A percentile compares a stretch with the other conserved stretches of the same genome.
phyloP scores from a whole-genome alignment of 202 grass and related monocot genomes.

The Carex sylvatica region DNA sequence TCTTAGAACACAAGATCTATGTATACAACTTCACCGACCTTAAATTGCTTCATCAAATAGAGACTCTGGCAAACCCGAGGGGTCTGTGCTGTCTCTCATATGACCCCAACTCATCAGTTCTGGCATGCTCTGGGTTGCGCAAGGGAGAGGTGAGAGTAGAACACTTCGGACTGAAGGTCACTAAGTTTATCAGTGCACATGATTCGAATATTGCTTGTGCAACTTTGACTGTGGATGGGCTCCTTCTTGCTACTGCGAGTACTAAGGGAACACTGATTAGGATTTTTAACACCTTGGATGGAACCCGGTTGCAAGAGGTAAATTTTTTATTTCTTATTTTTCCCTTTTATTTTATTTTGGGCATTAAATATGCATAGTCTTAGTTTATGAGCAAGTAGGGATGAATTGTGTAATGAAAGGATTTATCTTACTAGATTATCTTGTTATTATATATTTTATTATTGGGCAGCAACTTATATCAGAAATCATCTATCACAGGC shows the following conservation, averaged over 20 bases:
- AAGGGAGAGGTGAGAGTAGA: conserved; percentile 51
- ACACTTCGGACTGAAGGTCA: conserved; percentile 31
- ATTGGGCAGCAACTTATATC: not conserved
- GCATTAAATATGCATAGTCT: not conserved
- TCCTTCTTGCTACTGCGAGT: conserved; percentile 64
- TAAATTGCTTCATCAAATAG: conserved; percentile 90
- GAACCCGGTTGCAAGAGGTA: conserved; percentile 68
- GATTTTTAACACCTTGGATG: conserved; percentile 94
- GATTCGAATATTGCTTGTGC: conserved; percentile 55
- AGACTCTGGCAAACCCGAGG: conserved; percentile 70
- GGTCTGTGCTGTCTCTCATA: conserved; percentile 92
- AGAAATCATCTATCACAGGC: not conserved
- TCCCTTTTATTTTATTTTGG: not conserved
- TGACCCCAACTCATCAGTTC: conserved; percentile 76
- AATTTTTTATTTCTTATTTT: not conserved
- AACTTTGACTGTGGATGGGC: conserved; percentile 59
- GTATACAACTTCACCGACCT: conserved; percentile 78
- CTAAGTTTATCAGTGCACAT: conserved; percentile 56
- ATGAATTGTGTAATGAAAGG: not conserved
- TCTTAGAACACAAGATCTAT: conserved; percentile 92
- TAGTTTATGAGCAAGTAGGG: not conserved
- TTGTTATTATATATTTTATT: not conserved
- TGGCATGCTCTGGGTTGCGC: conserved; percentile 48
- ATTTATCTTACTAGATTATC: not conserved
- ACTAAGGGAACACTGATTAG: conserved; percentile 76